Evolutionary conservation across 306 rosid species (phyloP), one percentile per base, ranked within the genome.

Genomic region (Quillaja saponaria): DNA sequence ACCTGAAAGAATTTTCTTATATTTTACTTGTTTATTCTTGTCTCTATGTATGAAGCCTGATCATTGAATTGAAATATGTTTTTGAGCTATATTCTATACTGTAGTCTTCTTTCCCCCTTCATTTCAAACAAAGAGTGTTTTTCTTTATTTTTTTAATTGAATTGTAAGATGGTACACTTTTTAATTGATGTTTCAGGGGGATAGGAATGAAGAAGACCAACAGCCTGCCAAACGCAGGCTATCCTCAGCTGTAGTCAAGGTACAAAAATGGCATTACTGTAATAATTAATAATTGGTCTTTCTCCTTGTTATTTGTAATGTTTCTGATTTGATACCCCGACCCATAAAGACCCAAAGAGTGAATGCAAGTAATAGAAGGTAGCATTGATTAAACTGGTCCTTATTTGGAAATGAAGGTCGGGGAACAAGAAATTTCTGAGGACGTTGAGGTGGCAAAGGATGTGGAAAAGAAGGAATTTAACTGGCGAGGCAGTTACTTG

Each of bases 161-260:
- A 13, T 13, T 61, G 39, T 60, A 4, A 47, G 8, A 4, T 41
- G 49, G 34, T 11, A 2, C 11, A 18, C 17, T 0, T 17, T 16
- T 72, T 1, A 39, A 39, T 39, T 8, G 44, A 12, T 8, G 2
- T 39, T 73, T 60, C 70, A 85, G 95, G 95, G 76, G 7, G 88
- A 82, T 49, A 82, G 81, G 67, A 71, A 58, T 57, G 91, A 85
- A 50, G 90, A 85, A 69, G 95, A 88, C 64, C 88, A 85, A 58
- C 95, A 88, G 61, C 86, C 87, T 5, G 81, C 85, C 1, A 91
- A 91, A 41, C 86, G 96, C 39, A 73, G 95, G 42, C 80, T 91
- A 49, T 91, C 87, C 3, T 91, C 97, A 10, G 88, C 96, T n/a
- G 96, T 91, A 17, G 97, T 91, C 38, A 91, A 84, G 96, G 97